Conservation (phyloP, 1,284 basidiomycete species). For the Pyrrhoderma noxium region DNA sequence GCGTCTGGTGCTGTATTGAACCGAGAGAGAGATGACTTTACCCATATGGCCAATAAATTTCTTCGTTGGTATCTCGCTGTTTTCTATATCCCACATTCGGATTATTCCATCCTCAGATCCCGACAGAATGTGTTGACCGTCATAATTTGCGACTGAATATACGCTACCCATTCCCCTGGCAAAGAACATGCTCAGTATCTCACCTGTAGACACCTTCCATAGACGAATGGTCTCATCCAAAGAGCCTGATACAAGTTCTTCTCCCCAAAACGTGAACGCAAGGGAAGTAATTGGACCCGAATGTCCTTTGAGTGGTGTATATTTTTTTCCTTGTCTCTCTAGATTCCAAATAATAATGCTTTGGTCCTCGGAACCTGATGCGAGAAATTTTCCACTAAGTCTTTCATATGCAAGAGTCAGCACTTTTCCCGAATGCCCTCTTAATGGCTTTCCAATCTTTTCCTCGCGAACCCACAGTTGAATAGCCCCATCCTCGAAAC, state of each 20-base stretch:
- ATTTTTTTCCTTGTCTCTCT: background rate
- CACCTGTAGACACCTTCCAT: background rate
- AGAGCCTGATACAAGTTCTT: background rate
- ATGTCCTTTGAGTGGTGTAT: background rate
- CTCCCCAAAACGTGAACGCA: conserved; percentile 1
- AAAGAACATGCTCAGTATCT: background rate
- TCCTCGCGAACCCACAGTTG: too few species aligned
- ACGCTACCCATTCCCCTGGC: too few species aligned
- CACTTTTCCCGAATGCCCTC: too few species aligned
- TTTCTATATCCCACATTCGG: conserved; percentile 3
- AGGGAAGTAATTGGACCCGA: background rate
- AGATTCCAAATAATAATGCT: conserved; percentile 1
- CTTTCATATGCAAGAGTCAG: too few species aligned
- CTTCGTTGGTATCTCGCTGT: too few species aligned
- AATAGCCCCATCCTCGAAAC: too few species aligned
- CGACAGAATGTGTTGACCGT: too few species aligned
- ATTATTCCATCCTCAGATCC: too few species aligned
- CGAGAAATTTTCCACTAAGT: too few species aligned
- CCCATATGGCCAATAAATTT: background rate
- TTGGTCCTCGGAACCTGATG: background rate
- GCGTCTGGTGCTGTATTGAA: conserved; percentile 20
- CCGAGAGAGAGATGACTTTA: background rate
- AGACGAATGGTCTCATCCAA: background rate
- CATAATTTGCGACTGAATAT: too few species aligned
- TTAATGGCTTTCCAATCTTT: too few species aligned